Evolutionary conservation across 2,329 filamentous ascomycete genomes (phyloP), one percentile per base, ranked within the genome.

Genomic region (Xylariaceae sp.): DNA sequence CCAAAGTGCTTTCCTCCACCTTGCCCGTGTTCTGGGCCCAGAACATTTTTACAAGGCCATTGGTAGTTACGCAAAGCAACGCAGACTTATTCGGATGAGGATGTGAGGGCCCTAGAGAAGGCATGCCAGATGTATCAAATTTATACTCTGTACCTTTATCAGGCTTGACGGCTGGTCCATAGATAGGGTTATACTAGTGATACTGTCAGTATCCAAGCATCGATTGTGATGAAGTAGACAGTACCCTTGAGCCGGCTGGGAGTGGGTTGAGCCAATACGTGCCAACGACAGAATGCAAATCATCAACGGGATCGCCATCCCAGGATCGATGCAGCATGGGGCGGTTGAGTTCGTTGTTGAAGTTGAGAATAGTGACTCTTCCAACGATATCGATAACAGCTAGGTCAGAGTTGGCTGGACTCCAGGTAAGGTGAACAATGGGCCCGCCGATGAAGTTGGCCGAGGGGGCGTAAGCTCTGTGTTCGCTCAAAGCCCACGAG

Each of bases 371-470:
- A 44, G 81, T 77, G 17, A 95, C 77, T 43, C 87, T 79, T 4
- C 91, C 93, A 18, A 81, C 79, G 19, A 82, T 76, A 63, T 97
- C 91, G 44, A 93, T 75, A 15, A 93, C 78, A 2, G 89, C 90
- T 41, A 98, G 73, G 53, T 97, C 93, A 2, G 83, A 81, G 28
- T 80, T 85, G 4, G 77, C 74, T 0, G 73, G 66, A 37, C 86
- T 87, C 89, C 90, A 97, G 39, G 80, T 83, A 9, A 98, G 66
- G 64, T 96, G 90, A 15, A 86, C 81, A 31, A 95, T 72, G 3
- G 78, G 81, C 22, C 80, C 80, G 2, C 81, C 77, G 19, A 80
- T 76, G n/a, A 76, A 69, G 34, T 78, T 74, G 13, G 76, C 71
- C 48, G 89, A 72, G 9, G 79, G 74, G n/a, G 72, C 62, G 41